Conservation (phyloP, 225 moss, liverwort and hornwort genomes). For the Lunularia cruciata region DNA sequence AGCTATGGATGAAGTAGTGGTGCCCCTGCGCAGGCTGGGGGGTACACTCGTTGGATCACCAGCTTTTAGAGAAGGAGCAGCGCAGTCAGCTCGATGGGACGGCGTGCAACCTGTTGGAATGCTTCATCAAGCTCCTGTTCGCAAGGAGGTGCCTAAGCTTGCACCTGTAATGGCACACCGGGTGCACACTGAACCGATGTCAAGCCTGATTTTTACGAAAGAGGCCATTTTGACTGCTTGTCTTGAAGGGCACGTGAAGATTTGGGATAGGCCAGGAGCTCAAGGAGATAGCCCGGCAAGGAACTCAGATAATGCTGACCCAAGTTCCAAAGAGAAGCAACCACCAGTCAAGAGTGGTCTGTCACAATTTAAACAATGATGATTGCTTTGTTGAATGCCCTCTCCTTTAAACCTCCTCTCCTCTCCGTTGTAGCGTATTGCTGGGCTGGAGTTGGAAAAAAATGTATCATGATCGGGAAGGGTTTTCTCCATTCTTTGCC, state of each 20-base stretch:
- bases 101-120: constrained; percentile 55
- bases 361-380: constrained; percentile 81
- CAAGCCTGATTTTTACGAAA: constrained; percentile 86
- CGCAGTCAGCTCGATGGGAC: constrained; percentile 74
- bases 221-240: constrained; percentile 94
- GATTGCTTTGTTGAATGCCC: constrained; percentile 40
- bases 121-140: constrained; percentile 78
- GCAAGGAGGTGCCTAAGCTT: constrained; percentile 98
- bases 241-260: constrained; percentile 96
- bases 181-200: constrained; percentile 93
- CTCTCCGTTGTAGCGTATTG: constrained; percentile 40
- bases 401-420: constrained; percentile 24
- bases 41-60: constrained; percentile 71
- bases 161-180: constrained; percentile 98
- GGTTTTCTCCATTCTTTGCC: constrained; percentile 49
- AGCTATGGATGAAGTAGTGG: constrained; percentile 96
- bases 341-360: constrained; percentile 74
- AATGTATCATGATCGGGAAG: constrained; percentile 44
- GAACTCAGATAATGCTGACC: constrained; percentile 51
- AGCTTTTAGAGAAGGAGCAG: constrained; percentile 45
- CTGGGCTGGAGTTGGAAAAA: constrained; percentile 39
- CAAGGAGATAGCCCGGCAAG: constrained; percentile 58
- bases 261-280: constrained; percentile 88
- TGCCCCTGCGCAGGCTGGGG: constrained; percentile 73
- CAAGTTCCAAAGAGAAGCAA: constrained; percentile 71